Evolutionary conservation across 2,329 filamentous ascomycete species (phyloP), one percentile per base, ranked within the genome.

Genomic region (Cladosporium sp.): DNA sequence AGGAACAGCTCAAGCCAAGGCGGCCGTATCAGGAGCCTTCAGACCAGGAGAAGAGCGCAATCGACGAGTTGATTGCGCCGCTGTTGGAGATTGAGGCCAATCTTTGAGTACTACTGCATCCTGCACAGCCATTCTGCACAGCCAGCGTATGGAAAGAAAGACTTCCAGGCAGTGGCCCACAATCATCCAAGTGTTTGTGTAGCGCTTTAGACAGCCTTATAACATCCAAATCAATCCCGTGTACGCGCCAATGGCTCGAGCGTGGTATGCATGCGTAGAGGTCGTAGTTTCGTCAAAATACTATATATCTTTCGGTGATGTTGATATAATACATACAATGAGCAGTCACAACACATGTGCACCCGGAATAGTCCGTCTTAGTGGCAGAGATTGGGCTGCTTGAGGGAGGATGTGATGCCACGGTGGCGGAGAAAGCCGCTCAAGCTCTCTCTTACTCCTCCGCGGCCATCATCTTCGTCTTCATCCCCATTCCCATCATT

Each of bases 1-100:
- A 85, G 76, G 79, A 82, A 72, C 83, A 84, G 74, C 73, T 89
- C 73, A 79, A 77, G 72, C 86, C 87, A 0, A 79, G 87, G 62
- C 81, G 82, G 63, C 88, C 88, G n/a, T 89, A 89, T 69, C 77
- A 84, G 66, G 77, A 78, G 67, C 76, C 79, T 0, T 72, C 71
- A 5, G 78, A 80, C n/a, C 75, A 68, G 23, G 75, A 72, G 10
- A 82, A 81, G 65, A 72, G 74, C 61, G 73, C 73, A n/a, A 81
- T 81, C 75, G 74, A 67, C 10, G 69, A 70, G 29, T 65, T 81
- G 64, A 75, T 72, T 14, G 69, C 66, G 35, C 55, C 55, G n/a
- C 33, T 58, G 29, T 10, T 58, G 29, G 33, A 35, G 21, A 58
- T 58, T 10, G 55, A 58, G 55, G 10, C 55, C 14, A n/a, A 10